These are phyloP conservation scores for Aspergillus sp. DNA, from an alignment of 2,329 filamentous ascomycete species.

Conservation along the genomic window DNA sequence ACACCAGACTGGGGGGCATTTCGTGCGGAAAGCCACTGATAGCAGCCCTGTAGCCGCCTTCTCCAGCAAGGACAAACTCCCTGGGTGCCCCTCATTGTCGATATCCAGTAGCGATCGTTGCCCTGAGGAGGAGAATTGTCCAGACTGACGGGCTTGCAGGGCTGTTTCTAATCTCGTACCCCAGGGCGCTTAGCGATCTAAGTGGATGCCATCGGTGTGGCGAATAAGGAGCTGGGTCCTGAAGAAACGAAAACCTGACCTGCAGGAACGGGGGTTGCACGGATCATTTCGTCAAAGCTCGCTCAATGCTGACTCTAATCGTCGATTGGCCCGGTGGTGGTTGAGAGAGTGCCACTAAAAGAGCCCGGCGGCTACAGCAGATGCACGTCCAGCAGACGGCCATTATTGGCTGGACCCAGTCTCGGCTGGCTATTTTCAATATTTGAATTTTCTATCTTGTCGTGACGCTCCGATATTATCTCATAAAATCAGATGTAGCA, in stretches of 20 bases:
- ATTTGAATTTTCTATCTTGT: not conserved
- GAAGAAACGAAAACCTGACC: not conserved
- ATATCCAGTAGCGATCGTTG: not conserved
- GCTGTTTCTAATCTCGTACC: conserved; percentile 10
- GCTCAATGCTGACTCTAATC: not conserved
- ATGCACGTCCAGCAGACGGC: not conserved
- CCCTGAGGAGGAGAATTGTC: not conserved
- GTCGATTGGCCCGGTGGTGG: not conserved
- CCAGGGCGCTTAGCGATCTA: conserved; percentile 8
- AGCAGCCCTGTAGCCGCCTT: conserved; percentile 8
- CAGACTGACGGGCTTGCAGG: conserved; percentile 1
- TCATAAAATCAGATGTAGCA: not conserved
- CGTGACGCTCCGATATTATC: not conserved
- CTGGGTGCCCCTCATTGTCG: not conserved
- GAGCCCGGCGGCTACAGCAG: conserved; percentile 9
- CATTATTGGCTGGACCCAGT: not conserved
- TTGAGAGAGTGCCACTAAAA: not conserved
- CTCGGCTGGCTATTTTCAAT: not conserved
- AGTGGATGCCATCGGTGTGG: not conserved
- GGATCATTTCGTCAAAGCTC: not conserved
- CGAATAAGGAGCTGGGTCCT: not conserved
- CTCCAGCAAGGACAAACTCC: not conserved
- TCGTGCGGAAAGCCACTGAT: conserved; percentile 11
- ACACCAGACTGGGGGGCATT: not conserved
- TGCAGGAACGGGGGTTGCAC: not conserved